These are phyloP conservation scores for Schizophyllum amplum DNA, from an alignment of 1,284 basidiomycete genomes.

Conservation along the genomic window DNA sequence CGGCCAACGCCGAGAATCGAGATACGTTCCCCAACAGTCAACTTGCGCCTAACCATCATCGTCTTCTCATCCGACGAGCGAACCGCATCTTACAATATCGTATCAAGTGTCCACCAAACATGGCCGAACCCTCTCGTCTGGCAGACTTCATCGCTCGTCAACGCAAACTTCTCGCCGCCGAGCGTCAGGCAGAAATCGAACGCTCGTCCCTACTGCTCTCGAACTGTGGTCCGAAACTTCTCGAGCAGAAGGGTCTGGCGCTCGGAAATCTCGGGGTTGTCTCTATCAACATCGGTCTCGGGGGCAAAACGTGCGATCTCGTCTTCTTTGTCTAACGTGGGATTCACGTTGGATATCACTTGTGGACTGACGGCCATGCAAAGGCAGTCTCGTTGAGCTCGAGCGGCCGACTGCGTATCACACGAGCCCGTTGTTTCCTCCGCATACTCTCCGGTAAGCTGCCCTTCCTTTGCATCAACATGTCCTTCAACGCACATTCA, in stretches of 20 bases:
- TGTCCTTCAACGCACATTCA: neutral
- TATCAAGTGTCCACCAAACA: too few species aligned
- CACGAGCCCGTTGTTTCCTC: constrained; percentile 62
- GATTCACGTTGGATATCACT: too few species aligned
- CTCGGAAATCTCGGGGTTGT: constrained; percentile 68
- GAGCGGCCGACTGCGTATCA: constrained; percentile 81
- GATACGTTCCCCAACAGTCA: too few species aligned
- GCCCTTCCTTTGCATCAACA: neutral
- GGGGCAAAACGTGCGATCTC: constrained; percentile 75
- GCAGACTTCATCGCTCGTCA: constrained; percentile 68
- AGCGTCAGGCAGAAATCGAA: constrained; percentile 79
- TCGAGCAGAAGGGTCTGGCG: constrained; percentile 84
- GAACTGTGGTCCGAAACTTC: constrained; percentile 75
- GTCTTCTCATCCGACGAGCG: too few species aligned
- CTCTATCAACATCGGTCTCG: constrained; percentile 72
- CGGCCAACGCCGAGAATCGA: too few species aligned
- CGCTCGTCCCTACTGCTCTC: constrained; percentile 75
- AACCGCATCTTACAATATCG: too few species aligned
- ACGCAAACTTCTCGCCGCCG: constrained; percentile 55
- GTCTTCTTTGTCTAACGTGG: too few species aligned
- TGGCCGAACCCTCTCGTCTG: constrained; percentile 20
- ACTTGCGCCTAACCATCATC: too few species aligned
- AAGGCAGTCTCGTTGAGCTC: constrained; percentile 74
- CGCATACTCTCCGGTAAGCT: constrained; percentile 72
- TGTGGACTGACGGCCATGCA: constrained; percentile 15